Conservation (phyloP, 352 stramenopile genomes). For the Phytophthora chlamydospora region DNA sequence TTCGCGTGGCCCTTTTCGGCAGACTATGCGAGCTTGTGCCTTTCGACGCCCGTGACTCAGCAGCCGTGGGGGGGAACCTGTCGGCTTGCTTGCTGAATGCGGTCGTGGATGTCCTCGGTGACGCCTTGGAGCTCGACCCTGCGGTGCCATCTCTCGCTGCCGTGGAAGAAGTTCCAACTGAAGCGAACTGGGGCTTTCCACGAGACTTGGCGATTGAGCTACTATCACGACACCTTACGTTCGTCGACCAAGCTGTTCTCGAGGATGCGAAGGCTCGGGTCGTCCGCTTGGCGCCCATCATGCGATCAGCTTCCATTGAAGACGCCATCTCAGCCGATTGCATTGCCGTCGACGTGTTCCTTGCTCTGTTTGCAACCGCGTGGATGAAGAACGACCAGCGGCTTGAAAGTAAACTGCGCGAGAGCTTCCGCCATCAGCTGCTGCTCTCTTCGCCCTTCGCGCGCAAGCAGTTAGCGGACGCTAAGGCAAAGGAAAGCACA, state of each 20-base stretch:
- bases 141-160: slow-evolving; percentile 38
- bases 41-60: slow-evolving; percentile 26
- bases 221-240: slow-evolving; percentile 47
- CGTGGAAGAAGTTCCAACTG: slow-evolving; percentile 28
- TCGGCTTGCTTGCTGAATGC: slow-evolving; percentile 48
- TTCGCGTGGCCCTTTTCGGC: slow-evolving; percentile 61
- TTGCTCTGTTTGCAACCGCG: slow-evolving; percentile 48
- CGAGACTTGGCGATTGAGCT: slow-evolving; percentile 39
- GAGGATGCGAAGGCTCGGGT: slow-evolving; percentile 12
- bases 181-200: slow-evolving; percentile 43
- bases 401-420: slow-evolving; percentile 50
- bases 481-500: background rate
- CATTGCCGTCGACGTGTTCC: slow-evolving; percentile 53
- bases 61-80: slow-evolving; percentile 41
- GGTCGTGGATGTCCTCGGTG: slow-evolving; percentile 63
- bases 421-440: slow-evolving; percentile 53
- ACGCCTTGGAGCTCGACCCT: slow-evolving; percentile 66
- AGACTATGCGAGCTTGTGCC: slow-evolving; percentile 66
- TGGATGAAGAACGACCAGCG: slow-evolving; percentile 57
- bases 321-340: slow-evolving; percentile 18
- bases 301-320: slow-evolving; percentile 7
- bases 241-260: slow-evolving; percentile 29
- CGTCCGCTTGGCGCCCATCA: slow-evolving; percentile 14
- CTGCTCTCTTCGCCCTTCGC: slow-evolving; percentile 38
- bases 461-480: slow-evolving; percentile 17